Percentiles rank a stretch among this genome's conserved stretches.
Conservation (phyloP, 78 protist species). For the Chrysochromulina parva region DNA sequence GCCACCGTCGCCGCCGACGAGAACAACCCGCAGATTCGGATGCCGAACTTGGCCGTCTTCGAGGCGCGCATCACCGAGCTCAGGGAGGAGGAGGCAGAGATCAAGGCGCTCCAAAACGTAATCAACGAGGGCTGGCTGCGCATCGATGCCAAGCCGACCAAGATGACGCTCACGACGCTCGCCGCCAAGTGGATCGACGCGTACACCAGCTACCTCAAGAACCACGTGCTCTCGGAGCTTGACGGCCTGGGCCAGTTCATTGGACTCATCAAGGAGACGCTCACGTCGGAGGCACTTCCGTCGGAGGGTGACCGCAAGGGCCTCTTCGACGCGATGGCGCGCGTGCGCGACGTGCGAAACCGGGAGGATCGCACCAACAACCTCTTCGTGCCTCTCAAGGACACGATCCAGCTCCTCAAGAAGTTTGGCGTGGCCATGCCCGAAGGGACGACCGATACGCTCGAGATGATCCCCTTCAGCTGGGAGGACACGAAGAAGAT, state of each 20-base stretch:
- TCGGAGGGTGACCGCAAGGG: slow-evolving; percentile 29
- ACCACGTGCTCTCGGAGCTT: not conserved
- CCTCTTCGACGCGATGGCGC: slow-evolving; percentile 54
- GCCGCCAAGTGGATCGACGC: slow-evolving; percentile 53
- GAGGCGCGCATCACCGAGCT: slow-evolving; percentile 54
- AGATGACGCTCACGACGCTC: not conserved
- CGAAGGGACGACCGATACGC: not conserved
- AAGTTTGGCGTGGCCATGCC: not conserved
- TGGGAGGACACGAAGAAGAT: slow-evolving; percentile 7
- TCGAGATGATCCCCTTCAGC: not conserved
- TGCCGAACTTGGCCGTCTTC: slow-evolving; percentile 29
- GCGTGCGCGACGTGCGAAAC: not conserved
- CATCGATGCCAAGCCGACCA: slow-evolving; percentile 58
- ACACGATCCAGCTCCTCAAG: slow-evolving; percentile 8
- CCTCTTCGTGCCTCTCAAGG: slow-evolving; percentile 24
- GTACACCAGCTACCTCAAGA: slow-evolving; percentile 42
- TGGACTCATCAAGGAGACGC: not conserved
- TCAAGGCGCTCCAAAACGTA: not conserved
- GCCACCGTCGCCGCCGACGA: not conserved
- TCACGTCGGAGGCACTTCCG: slow-evolving; percentile 19
- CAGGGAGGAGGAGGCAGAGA: not conserved
- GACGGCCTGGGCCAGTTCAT: not conserved
- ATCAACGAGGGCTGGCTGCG: slow-evolving; percentile 49
- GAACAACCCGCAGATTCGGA: no score
- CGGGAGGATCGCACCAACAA: not conserved